Evolutionary conservation across 1,284 basidiomycete genomes (phyloP).

Genomic region (Austroboletus sp.): DNA sequence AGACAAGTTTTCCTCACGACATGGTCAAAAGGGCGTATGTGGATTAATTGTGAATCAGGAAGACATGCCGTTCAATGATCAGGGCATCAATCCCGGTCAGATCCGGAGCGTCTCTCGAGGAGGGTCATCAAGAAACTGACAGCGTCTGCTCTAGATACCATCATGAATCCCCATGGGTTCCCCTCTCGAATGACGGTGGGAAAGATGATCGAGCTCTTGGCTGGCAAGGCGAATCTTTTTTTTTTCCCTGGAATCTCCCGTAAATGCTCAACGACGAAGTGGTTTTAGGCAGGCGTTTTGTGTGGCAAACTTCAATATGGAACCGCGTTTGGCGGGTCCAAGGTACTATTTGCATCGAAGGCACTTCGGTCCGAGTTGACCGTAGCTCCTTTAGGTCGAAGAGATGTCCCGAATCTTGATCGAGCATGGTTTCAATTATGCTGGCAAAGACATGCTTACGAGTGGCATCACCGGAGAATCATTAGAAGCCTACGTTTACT

Average conservation of each 20-base stretch:
- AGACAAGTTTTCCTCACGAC: slow-evolving; percentile 97
- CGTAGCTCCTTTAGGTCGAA: slow-evolving; percentile 59
- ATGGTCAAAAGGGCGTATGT: slow-evolving; percentile 98
- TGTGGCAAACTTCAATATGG: slow-evolving; percentile 85
- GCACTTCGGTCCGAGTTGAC: slow-evolving; percentile 11
- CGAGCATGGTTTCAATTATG: slow-evolving; percentile 93
- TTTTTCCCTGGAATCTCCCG: neutral
- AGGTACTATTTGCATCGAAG: slow-evolving; percentile 42
- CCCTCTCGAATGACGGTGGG: slow-evolving; percentile 99
- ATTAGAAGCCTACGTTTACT: slow-evolving; percentile 95
- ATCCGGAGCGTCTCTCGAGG: slow-evolving; percentile 2
- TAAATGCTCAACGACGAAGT: slow-evolving; percentile 7
- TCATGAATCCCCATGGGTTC: slow-evolving; percentile 99
- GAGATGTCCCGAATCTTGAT: slow-evolving; percentile 96
- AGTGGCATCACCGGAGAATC: slow-evolving; percentile 96
- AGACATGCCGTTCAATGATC: slow-evolving; percentile 99
- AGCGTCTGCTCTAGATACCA: slow-evolving; percentile 62
- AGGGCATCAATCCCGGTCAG: slow-evolving; percentile 85
- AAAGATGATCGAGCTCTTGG: slow-evolving; percentile 97
- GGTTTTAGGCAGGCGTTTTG: slow-evolving; percentile 73
- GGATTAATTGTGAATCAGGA: slow-evolving; percentile 97
- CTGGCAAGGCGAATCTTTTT: slow-evolving; percentile 68
- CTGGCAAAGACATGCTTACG: slow-evolving; percentile 96
- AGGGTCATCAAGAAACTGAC: neutral
- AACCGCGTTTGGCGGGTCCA: slow-evolving; percentile 95